These are phyloP conservation scores for Aspergillus olivimuriae DNA, from an alignment of 495 filamentous ascomycete genomes.

Conservation along the genomic window DNA sequence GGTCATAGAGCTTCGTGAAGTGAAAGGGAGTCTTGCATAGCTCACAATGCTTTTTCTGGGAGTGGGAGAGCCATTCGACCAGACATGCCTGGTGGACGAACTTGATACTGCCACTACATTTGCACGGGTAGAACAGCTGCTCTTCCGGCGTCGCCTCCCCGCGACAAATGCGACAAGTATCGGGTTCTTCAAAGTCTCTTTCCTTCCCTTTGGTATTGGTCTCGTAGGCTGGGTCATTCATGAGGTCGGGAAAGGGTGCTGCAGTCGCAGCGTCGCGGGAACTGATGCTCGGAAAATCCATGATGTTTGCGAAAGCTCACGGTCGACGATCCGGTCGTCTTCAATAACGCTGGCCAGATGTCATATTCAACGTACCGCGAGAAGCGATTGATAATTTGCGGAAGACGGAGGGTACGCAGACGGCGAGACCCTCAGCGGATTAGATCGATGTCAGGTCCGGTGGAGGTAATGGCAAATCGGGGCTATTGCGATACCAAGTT, in stretches of 20 bases:
- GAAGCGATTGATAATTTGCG: too few relatives aligned
- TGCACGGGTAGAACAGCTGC: conserved; percentile 94
- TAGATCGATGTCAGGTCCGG: too few relatives aligned
- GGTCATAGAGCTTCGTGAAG: conserved; percentile 95
- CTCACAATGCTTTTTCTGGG: conserved; percentile 98
- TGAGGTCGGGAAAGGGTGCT: conserved; percentile 47
- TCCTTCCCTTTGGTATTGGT: conserved; percentile 33
- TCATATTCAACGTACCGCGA: conserved; percentile 12
- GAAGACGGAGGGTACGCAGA: too few relatives aligned
- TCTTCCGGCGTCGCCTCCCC: conserved; percentile 80
- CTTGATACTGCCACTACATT: conserved; percentile 97
- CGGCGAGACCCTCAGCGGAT: too few relatives aligned
- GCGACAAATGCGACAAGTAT: conserved; percentile 93
- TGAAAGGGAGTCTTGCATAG: conserved; percentile 97
- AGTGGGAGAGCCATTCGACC: conserved; percentile 97
- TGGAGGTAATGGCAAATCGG: too few relatives aligned
- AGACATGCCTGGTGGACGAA: conserved; percentile 96
- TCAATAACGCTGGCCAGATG: conserved; percentile 18
- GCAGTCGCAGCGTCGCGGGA: conserved; percentile 12
- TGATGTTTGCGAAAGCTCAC: conserved; percentile 13
- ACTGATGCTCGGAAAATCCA: conserved; percentile 21
- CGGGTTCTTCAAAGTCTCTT: conserved; percentile 44
- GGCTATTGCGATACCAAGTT: too few relatives aligned
- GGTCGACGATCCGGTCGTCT: conserved; percentile 17
- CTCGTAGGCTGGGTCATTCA: conserved; percentile 58